These are phyloP conservation scores for Scopulariopsis brevicaulis DNA, from an alignment of 2,329 filamentous ascomycete species.

Conservation along the genomic window DNA sequence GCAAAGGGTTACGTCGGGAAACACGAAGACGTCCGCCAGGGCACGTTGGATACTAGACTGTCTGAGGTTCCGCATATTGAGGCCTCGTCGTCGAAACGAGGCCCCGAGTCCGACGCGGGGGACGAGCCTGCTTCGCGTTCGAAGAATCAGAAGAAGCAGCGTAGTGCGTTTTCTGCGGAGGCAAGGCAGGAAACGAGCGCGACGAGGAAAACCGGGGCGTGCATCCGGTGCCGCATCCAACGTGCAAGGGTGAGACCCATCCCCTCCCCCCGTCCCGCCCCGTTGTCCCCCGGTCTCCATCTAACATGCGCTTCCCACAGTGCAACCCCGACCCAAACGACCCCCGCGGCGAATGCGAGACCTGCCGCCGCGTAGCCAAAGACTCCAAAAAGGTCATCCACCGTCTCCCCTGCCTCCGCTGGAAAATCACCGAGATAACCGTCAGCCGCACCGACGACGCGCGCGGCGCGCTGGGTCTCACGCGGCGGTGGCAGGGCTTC, in stretches of 20 bases:
- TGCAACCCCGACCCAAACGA: slow-evolving; percentile 21
- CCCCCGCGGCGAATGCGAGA: slow-evolving; percentile 22
- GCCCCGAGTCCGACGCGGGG: background rate
- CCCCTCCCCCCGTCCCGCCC: background rate
- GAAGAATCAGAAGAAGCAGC: background rate
- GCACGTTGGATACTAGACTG: background rate
- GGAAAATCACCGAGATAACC: slow-evolving; percentile 26
- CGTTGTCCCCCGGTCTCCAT: background rate
- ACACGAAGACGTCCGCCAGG: background rate
- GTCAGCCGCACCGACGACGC: slow-evolving; percentile 22
- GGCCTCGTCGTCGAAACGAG: background rate
- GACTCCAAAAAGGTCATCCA: slow-evolving; percentile 36
- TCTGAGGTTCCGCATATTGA: background rate
- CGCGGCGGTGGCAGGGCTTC: slow-evolving; percentile 27
- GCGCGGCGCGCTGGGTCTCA: slow-evolving; percentile 27
- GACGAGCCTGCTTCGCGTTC: background rate
- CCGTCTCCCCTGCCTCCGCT: slow-evolving; percentile 28
- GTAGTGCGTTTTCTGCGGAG: slow-evolving; percentile 11
- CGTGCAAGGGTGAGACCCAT: slow-evolving; percentile 25
- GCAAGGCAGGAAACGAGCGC: slow-evolving; percentile 19
- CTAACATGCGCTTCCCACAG: slow-evolving; percentile 13
- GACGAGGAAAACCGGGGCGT: slow-evolving; percentile 25
- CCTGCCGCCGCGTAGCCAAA: slow-evolving; percentile 23
- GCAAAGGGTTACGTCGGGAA: background rate
- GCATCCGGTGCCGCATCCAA: slow-evolving; percentile 31